These are phyloP conservation scores for Priceomyces haplophilus DNA, from an alignment of 805 yeast species.

Conservation along the genomic window DNA sequence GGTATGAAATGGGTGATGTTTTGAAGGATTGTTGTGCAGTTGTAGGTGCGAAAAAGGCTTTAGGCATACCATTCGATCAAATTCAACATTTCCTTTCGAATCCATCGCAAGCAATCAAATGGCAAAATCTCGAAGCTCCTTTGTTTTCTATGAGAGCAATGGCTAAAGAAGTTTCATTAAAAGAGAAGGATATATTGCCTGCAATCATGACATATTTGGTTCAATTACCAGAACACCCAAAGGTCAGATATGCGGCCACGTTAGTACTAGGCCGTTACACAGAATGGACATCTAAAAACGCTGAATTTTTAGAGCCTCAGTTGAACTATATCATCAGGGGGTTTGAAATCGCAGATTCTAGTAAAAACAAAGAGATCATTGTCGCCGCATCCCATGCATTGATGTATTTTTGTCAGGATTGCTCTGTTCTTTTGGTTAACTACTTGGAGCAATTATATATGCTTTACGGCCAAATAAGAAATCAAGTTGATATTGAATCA, in stretches of 20 bases:
- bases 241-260: conserved; percentile 88
- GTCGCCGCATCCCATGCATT: conserved; percentile 91
- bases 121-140: conserved; percentile 92
- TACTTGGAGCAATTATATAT: conserved; percentile 72
- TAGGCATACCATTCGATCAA: conserved; percentile 64
- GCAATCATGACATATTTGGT: conserved; percentile 66
- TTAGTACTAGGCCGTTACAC: conserved; percentile 94
- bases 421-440: conserved; percentile 60
- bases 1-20: conserved; percentile 98
- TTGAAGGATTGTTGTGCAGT: conserved; percentile 92
- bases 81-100: conserved; percentile 44
- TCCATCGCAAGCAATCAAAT: conserved; percentile 41
- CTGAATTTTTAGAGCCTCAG: conserved; percentile 77
- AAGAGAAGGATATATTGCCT: conserved; percentile 68
- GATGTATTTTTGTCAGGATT: conserved; percentile 93
- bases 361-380: conserved; percentile 46
- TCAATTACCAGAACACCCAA: conserved; percentile 77
- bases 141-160: conserved; percentile 85
- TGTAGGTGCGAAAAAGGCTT: conserved; percentile 70
- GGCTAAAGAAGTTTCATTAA: conserved; percentile 82
- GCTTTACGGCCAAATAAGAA: conserved; percentile 58
- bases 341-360: conserved; percentile 36
- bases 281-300: conserved; percentile 89
- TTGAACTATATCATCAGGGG: conserved; percentile 81
- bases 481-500: conserved; percentile 61